Base-by-base conservation (phyloP, 805 yeast species). In the Ogataea minuta region DNA sequence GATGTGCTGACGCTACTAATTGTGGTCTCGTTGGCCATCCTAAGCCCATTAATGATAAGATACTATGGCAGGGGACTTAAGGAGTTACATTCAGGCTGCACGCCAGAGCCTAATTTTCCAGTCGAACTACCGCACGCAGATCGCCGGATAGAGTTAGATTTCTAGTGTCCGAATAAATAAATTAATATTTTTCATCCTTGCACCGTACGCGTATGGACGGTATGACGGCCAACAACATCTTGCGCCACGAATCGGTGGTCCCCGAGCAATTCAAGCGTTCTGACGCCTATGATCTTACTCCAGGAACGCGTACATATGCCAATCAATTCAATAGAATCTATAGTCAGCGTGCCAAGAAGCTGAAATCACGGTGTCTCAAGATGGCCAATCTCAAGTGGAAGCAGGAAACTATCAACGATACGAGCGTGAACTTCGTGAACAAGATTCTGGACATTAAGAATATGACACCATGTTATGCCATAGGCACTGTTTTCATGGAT, bases 401-500 rank as follows among this genome's bases (percentile, higher is more conserved):
- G 60, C 54, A 46, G 16, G 76, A 55, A 53, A 64, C 64, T 28
- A 74, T 63, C 46, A 68, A 60, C 43, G 61, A 50, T 14, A 31
- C 28, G 6, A 44, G 44, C 7, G 62, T 59, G 1, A 38, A 27
- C 49, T 69, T 53, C 46, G 67, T 59, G 33, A 65, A 60, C 53
- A 77, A 69, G 59, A 75, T 79, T 2, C 62, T 88, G 43, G 95
- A 87, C 51, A 77, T 87, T 7, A 63, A 66, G 9, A 70, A 74
- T 23, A 76, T 79, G 42, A 71, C 75, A 43, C 72, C 83, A 13
- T 74, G 86, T 46, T 93, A 91, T 91, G 79, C 88, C 9, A 71
- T 83, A 17, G 99, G 99, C 2, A 87, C 97, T 0, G 71, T 90
- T 0, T 88, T 83, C 54, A 74, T 86, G 52, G 96, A 90, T 45